Base-by-base conservation (phyloP, 352 stramenopile species). In the Phytophthora pluvialis region DNA sequence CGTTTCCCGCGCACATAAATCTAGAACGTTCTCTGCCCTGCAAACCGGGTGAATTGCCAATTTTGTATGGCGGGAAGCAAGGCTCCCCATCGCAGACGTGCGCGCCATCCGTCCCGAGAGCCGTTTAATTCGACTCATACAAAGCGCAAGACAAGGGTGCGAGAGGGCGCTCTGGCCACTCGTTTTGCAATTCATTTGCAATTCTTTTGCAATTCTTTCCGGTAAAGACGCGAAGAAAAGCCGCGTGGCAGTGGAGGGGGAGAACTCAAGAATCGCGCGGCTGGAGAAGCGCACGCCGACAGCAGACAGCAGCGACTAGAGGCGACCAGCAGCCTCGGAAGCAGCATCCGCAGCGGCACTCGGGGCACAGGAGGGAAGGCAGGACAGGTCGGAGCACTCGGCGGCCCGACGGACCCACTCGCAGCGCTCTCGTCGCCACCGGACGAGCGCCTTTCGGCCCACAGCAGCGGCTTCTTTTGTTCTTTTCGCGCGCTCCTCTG, bases 191-290 rank as follows among this genome's bases (percentile, higher is more conserved):
- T 79, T 78, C 55, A 61, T 75, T 68, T 51, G 8, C 65, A 71
- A 79, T 82, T 80, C 60, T 66, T 78, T 78, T 44, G 55, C 60
- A 80, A 78, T 79, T 73, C 60, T 73, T 75, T 51, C n/a, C 28
- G 44, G 15, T 45, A 46, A 21, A 55, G 33, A 68, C 32, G 45
- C 62, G 64, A 68, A 72, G 66, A 73, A 73, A 75, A 56, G 67
- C 49, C 58, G 59, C 57, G 64, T 64, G 56, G 45, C 53, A 38
- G 8, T 8, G 39, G 39, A 21, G 21, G 21, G 61, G 67, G 67
- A 70, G 58, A 73, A 77, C 33, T 73, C 33, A 72, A 67, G 64
- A 77, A 73, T 68, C 60, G 64, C 64, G 64, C 64, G 52, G 33
- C 52, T 60, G 18, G 64, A 74, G 53, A 75, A 66, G 38, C 49